Evolutionary conservation across 2,329 filamentous ascomycete genomes (phyloP), one percentile per base, ranked within the genome.

Genomic region (Trichoderma atroviride): DNA sequence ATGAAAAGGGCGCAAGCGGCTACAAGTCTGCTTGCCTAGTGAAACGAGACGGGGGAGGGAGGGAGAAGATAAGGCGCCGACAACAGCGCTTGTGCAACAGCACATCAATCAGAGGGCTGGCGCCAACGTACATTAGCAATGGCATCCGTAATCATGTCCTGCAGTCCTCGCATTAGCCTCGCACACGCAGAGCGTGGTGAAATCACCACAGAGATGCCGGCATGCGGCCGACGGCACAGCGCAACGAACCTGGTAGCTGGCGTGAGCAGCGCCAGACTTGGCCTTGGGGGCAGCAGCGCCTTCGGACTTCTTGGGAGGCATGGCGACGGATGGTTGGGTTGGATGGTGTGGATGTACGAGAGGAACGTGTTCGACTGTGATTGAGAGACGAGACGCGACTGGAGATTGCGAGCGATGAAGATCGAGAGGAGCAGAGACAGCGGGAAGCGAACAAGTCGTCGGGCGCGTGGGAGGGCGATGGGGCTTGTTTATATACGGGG

Each of bases 141-240:
- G 67, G 86, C 87, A 78, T 89, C 86, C 65, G 83, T 87, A 77
- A 89, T 89, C 87, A 89, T 89, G 76, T 88, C 86, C 87, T 89
- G 71, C 43, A 76, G 37, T 85, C 31, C 35, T 59, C 65, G 58
- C 57, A 68, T 67, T 68, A 70, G 62, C 50, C 22, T 61, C 57
- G 16, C 16, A 59, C 62, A 37, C 62, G 58, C 27, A 58, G n/a
- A 40, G 24, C 33, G 33, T 29, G 55, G 60, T 40, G 62, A 71
- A 73, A 70, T n/a, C n/a, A 43, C 33, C 33, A 35, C 40, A 71
- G 22, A 53, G 37, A 53, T 61, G n/a, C 56, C 55, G 55, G 58
- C 64, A 65, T 58, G 52, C 22, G 33, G 33, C 22, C 27, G 24
- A 50, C 22, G 22, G 37, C 19, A 50, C 22, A n/a, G 37, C 19